These are phyloP conservation scores for Yamadazyma membranifaciens DNA, from an alignment of 1,139 yeast genomes.

Conservation along the genomic window DNA sequence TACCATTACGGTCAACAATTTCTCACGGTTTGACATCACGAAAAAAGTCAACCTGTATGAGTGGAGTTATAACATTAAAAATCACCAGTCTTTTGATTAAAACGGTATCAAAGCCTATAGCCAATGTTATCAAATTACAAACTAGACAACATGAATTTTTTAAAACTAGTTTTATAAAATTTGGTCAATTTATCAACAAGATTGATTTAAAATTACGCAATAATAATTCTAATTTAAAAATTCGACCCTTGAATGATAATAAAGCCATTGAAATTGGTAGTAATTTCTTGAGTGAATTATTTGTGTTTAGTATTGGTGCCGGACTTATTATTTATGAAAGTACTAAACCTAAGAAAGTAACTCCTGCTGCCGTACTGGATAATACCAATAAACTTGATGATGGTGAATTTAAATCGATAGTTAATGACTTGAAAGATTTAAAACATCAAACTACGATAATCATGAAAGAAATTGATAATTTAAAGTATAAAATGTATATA, in stretches of 20 bases:
- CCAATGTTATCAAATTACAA: constrained; percentile 67
- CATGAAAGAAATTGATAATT: constrained; percentile 11
- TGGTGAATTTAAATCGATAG: not conserved
- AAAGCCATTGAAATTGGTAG: constrained; percentile 87
- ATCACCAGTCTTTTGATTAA: constrained; percentile 71
- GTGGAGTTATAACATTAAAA: constrained; percentile 64
- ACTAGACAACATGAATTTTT: constrained; percentile 75
- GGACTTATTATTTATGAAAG: constrained; percentile 74
- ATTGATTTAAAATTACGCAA: constrained; percentile 69
- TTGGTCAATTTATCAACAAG: constrained; percentile 74
- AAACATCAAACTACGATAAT: constrained; percentile 12
- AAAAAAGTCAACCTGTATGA: constrained; percentile 23
- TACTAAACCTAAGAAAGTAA: constrained; percentile 53
- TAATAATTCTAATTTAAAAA: constrained; percentile 51
- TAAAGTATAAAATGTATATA: constrained; percentile 4
- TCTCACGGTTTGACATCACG: no score
- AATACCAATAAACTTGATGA: not conserved
- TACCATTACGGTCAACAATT: no score
- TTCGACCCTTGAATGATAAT: constrained; percentile 80
- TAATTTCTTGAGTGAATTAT: constrained; percentile 70
- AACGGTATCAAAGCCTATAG: constrained; percentile 82
- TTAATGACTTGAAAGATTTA: constrained; percentile 6
- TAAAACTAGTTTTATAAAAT: constrained; percentile 56
- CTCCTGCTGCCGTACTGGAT: constrained; percentile 43
- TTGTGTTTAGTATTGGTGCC: constrained; percentile 80